Base-by-base conservation (phyloP, 1,284 basidiomycete species). In the Rhodotorula sp. region DNA sequence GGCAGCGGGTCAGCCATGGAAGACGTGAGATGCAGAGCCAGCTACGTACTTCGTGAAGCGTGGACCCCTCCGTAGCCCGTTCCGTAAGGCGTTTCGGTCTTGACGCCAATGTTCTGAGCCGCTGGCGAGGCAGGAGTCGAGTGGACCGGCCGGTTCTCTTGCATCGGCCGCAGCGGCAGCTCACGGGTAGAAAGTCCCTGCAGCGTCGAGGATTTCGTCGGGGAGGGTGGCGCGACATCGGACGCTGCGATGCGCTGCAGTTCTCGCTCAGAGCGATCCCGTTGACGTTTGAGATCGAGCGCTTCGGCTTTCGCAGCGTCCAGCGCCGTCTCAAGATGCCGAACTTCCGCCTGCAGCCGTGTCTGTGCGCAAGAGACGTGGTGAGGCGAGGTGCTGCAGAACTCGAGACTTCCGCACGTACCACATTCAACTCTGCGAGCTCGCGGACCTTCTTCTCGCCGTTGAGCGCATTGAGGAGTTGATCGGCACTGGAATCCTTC, bases 361-460 rank as follows among this genome's bases (percentile, higher is more conserved):
- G 52, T 60, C 74, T 75, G 64, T n/a, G 28, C 19, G 34, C n/a
- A 43, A 6, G 48, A 55, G 8, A 31, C 23, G 5, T 2, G 6
- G 21, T 5, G 5, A 1, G 43, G 26, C 6, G 19, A 3, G 12
- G 5, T 10, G n/a, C 28, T 18, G 12, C 34, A 7, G 31, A 21
- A 10, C 16, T 55, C 43, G 19, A 5, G 8, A 43, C 3, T 26
- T 12, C 2, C 28, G 19, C 12, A 63, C 74, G n/a, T 16, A 76
- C 74, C 26, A 76, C 72, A 38, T 76, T 76, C 61, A 76, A 56
- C 55, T 76, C 74, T 23, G 74, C 74, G 4, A 72, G 64, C 62
- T 76, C 72, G 57, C 74, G 65, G 2, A 76, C 57, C 60, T 73
- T 71, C 57, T 66, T 66, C 62, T 75, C 73, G 28, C 66, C 49